These are phyloP conservation scores for Pythium guiyangense DNA, from an alignment of 352 stramenopile species.

Conservation along the genomic window DNA sequence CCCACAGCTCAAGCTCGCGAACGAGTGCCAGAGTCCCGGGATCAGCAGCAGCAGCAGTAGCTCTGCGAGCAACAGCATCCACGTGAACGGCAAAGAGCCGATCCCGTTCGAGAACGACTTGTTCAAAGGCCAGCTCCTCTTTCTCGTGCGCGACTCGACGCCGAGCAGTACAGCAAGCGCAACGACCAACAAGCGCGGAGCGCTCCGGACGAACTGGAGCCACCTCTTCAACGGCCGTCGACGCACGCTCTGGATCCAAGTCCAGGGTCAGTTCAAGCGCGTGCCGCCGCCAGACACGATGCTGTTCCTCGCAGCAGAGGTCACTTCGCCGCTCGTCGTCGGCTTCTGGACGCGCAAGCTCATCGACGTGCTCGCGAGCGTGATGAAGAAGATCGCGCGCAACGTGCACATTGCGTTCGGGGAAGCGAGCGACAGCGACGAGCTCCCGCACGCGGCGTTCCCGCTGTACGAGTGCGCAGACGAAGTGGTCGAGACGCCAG, in stretches of 20 bases:
- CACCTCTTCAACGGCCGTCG: slow-evolving; percentile 33
- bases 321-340: slow-evolving; percentile 25
- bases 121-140: slow-evolving; percentile 30
- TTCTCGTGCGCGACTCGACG: slow-evolving; percentile 28
- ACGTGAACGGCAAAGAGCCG: slow-evolving; percentile 29
- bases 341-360: slow-evolving; percentile 33
- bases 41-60: slow-evolving; percentile 7
- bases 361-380: slow-evolving; percentile 26
- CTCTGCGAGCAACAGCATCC: background rate
- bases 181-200: background rate
- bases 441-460: slow-evolving; percentile 45
- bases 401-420: slow-evolving; percentile 38
- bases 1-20: slow-evolving; percentile 25
- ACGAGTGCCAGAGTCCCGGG: slow-evolving; percentile 17
- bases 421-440: background rate
- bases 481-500: slow-evolving; percentile 32
- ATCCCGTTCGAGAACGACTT: slow-evolving; percentile 45
- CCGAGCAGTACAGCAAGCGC: background rate
- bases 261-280: slow-evolving; percentile 61
- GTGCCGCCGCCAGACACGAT: slow-evolving; percentile 19
- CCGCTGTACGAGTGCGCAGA: slow-evolving; percentile 48
- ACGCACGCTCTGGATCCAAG: slow-evolving; percentile 43
- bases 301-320: slow-evolving; percentile 47
- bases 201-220: slow-evolving; percentile 14
- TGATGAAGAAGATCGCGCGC: slow-evolving; percentile 32